Evolutionary conservation across 1,139 yeast species (phyloP), one percentile per base, ranked within the genome.

Genomic region (Debaryomyces udenii): DNA sequence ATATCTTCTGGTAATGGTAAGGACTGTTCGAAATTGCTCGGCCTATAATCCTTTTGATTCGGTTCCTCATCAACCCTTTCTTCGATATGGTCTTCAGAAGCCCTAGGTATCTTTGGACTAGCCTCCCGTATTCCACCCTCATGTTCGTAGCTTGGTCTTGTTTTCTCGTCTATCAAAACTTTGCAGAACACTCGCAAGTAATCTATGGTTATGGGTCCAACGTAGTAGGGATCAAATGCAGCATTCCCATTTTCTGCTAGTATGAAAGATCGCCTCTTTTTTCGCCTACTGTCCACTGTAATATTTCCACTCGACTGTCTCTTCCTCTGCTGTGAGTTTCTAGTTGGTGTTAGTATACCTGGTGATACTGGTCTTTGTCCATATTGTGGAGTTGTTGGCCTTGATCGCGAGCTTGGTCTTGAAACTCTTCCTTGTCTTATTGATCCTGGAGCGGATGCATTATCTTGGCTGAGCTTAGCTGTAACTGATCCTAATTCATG

Each of bases 181-280:
- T 59, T 55, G 41, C 76, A 69, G 37, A 70, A 62, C 24, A 61
- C 61, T 34, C 67, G 51, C 37, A 72, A 55, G 38, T 66, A 72
- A 34, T 69, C 74, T 5, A 66, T 53, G 0, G 76, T 70, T 4
- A 72, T 57, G 1, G 74, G 70, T 0, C 76, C 77, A 6, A 58
- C 53, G 46, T 70, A 70, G 9, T 55, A 59, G 0, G 66, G 56
- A 29, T 66, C 66, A 40, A 56, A 68, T 0, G 52, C 49, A 2
- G 53, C 42, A 11, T 53, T 55, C 0, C 70, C 70, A 3, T 49
- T 43, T 4, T 46, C 52, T 6, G 59, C 56, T 3, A 57, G 44
- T 1, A 66, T 53, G 29, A 66, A 52, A 0, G 74, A 68, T 1
- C 73, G 64, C 9, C 74, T 49, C 30, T 73, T 48, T 31, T 67